These are phyloP conservation scores for Exophiala sp. DNA, from an alignment of 2,329 filamentous ascomycete genomes.

Conservation along the genomic window DNA sequence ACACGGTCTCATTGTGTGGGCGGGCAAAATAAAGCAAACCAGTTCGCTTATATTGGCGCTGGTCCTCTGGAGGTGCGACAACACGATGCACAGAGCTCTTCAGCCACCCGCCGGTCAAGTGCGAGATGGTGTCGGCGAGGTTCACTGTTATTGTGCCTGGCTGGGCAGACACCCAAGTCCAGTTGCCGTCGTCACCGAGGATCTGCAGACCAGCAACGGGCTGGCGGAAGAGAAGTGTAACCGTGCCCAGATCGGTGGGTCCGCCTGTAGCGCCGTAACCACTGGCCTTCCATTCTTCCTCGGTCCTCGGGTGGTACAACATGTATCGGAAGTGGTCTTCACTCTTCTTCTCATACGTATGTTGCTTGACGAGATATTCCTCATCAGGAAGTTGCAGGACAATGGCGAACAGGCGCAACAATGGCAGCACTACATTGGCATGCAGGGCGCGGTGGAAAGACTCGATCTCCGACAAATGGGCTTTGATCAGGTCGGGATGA, in stretches of 20 bases:
- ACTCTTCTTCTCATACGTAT: conserved; percentile 55
- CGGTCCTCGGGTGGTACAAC: conserved; percentile 50
- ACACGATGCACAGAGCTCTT: conserved; percentile 51
- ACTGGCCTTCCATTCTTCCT: conserved; percentile 45
- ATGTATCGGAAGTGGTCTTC: conserved; percentile 61
- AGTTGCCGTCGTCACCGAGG: conserved; percentile 40
- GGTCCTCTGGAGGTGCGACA: conserved; percentile 46
- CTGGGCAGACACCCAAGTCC: conserved; percentile 48
- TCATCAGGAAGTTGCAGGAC: conserved; percentile 58
- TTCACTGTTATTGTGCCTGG: conserved; percentile 51
- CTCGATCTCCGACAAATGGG: conserved; percentile 54
- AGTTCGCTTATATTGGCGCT: conserved; percentile 42
- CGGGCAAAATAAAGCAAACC: conserved; percentile 48
- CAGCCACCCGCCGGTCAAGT: conserved; percentile 49
- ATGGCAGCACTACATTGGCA: conserved; percentile 51
- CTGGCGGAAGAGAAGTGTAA: conserved; percentile 57
- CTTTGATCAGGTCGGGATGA: conserved; percentile 48
- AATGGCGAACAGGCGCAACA: conserved; percentile 58
- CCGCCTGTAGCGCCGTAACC: conserved; percentile 45
- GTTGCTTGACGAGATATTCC: conserved; percentile 54
- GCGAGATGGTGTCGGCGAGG: conserved; percentile 47
- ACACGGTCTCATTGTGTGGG: conserved; percentile 43
- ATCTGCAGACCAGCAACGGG: conserved; percentile 57
- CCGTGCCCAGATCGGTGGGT: conserved; percentile 55
- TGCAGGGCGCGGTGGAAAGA: conserved; percentile 51